These are phyloP conservation scores for Metschnikowia sp. DNA, from an alignment of 805 yeast genomes.

Conservation along the genomic window DNA sequence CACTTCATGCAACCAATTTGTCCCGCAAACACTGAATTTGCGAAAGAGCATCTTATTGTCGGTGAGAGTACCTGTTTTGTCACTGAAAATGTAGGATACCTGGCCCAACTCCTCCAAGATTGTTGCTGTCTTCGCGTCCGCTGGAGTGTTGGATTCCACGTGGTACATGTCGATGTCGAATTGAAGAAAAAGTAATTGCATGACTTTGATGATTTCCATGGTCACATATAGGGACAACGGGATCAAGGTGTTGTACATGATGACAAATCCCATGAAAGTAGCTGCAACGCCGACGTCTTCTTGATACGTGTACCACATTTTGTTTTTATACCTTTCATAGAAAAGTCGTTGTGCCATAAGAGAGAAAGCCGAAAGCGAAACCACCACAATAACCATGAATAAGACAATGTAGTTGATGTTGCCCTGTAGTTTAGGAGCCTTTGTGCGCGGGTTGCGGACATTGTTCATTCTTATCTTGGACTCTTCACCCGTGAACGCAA, in stretches of 20 bases:
- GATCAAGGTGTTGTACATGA: slow-evolving; percentile 95
- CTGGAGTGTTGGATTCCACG: slow-evolving; percentile 77
- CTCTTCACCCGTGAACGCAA: slow-evolving; percentile 92
- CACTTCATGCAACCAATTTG: slow-evolving; percentile 82
- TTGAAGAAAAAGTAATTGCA: slow-evolving; percentile 78
- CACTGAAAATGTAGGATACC: slow-evolving; percentile 90
- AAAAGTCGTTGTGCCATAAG: slow-evolving; percentile 70
- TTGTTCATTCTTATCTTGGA: slow-evolving; percentile 95
- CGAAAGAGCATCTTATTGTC: slow-evolving; percentile 92
- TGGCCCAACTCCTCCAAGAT: slow-evolving; percentile 96
- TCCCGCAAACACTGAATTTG: slow-evolving; percentile 82
- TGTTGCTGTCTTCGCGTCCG: slow-evolving; percentile 93
- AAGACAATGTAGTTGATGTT: slow-evolving; percentile 79
- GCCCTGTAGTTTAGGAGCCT: slow-evolving; percentile 87
- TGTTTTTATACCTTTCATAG: slow-evolving; percentile 38
- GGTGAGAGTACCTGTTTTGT: slow-evolving; percentile 95
- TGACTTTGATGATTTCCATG: slow-evolving; percentile 89
- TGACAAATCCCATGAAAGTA: slow-evolving; percentile 90
- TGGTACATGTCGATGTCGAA: slow-evolving; percentile 96
- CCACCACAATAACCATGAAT: slow-evolving; percentile 84
- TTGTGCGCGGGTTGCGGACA: slow-evolving; percentile 79
- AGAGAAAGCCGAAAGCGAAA: slow-evolving; percentile 70
- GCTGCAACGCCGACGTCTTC: slow-evolving; percentile 83
- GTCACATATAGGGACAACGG: slow-evolving; percentile 94
- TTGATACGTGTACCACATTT: slow-evolving; percentile 68